Base-by-base conservation (phyloP, 768 basidiomycete genomes). In the Xerocomellus chrysenteron region DNA sequence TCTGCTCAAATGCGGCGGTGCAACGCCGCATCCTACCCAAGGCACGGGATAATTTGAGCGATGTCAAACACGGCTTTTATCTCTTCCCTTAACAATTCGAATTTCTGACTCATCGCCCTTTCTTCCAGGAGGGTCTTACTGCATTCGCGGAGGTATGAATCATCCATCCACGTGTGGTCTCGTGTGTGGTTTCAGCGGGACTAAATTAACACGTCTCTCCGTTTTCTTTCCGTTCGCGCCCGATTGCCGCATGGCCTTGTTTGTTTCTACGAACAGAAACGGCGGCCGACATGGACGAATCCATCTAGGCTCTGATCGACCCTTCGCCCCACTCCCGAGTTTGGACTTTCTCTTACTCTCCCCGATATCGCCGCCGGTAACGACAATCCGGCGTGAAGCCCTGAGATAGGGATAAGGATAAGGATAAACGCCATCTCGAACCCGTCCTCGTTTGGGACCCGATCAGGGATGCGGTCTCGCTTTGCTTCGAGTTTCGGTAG, bases 121-220 rank as follows among this genome's bases (percentile, higher is more conserved):
- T 55, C 49, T 65, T 57, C 14, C 58, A 87, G 86, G 88, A 90
- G 74, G 89, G 90, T 3, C 69, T 91, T 37, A 74, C 75, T 59
- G 89, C 89, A 5, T 91, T 90, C 66, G 63, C 74, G 13, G 83
- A 65, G 63, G 61, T 68, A 60, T n/a, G 63, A 6, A 19, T 24
- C 3, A 66, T 41, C 36, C 46, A 43, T 41, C 36, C 46, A 43
- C 47, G 54, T 61, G 53, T 45, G 41, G 13, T 33, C 14, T 28
- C 44, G 44, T 50, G 39, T 47, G 35, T 43, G 41, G 21, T 33
- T 51, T 46, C 13, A 11, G 28, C 19, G 30, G 17, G 17, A 32
- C 52, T 39, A 21, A 33, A 17, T 21, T 48, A 33, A 56, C 37
- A 17, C 28, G 13, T 39, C 36, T 7, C 9, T 26, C 14, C 21